phyloP scores from a whole-genome alignment of 352 stramenopile genomes.

The Phytopythium litorale region DNA sequence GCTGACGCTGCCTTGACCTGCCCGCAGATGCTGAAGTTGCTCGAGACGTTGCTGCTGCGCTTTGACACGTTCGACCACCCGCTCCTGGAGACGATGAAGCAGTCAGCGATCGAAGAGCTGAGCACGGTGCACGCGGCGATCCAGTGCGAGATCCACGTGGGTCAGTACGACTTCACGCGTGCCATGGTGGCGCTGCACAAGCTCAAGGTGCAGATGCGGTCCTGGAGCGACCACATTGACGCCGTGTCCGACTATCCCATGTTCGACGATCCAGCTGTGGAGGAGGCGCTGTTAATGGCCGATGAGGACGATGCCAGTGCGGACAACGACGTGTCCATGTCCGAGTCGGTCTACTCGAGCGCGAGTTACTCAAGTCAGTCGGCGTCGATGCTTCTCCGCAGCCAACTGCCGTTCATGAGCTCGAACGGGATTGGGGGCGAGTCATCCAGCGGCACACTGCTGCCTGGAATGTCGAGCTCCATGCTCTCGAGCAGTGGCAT shows the following conservation, averaged over 20 bases:
- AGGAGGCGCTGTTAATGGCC: constrained; percentile 17
- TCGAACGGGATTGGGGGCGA: constrained; percentile 6
- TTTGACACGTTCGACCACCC: constrained; percentile 69
- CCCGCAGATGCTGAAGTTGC: constrained; percentile 30
- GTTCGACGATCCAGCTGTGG: constrained; percentile 40
- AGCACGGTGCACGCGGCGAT: constrained; percentile 61
- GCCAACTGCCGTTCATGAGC: constrained; percentile 15
- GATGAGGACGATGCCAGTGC: constrained; percentile 45
- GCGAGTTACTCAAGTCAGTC: constrained; percentile 37
- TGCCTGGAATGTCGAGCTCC: neutral
- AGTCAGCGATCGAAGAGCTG: constrained; percentile 70
- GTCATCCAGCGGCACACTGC: constrained; percentile 3
- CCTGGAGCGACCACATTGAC: constrained; percentile 82
- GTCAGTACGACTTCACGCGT: constrained; percentile 76
- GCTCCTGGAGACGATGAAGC: constrained; percentile 59
- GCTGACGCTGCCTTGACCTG: too few species aligned
- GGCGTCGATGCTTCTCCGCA: constrained; percentile 16
- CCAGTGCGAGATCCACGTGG: constrained; percentile 59
- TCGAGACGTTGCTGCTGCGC: constrained; percentile 48
- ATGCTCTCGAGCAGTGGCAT: constrained; percentile 1
- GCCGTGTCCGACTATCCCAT: constrained; percentile 71
- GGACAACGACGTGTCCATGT: constrained; percentile 45
- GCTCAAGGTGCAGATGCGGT: constrained; percentile 57
- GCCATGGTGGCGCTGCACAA: constrained; percentile 69
- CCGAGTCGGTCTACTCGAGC: constrained; percentile 66